Percentiles rank a stretch among this genome's conserved stretches.
Conservation (phyloP, 805 yeast genomes). For the Blastobotrys americana region DNA sequence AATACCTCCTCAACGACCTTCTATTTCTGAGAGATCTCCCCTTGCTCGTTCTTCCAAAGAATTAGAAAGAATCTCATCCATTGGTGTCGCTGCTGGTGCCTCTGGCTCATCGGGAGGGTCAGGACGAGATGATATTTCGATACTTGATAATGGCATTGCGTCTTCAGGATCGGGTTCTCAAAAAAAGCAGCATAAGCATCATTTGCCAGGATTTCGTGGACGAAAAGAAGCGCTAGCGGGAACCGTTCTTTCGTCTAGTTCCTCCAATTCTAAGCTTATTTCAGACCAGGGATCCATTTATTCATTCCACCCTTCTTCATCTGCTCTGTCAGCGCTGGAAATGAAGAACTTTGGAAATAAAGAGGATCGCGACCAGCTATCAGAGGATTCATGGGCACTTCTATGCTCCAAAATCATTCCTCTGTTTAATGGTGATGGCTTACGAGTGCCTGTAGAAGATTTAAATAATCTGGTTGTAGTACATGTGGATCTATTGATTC, state of each 20-base stretch:
- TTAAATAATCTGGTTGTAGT: slow-evolving; percentile 41
- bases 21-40: slow-evolving; percentile 26
- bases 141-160: no score
- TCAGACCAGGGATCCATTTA: slow-evolving; percentile 37
- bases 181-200: slow-evolving; percentile 28
- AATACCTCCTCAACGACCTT: slow-evolving; percentile 22
- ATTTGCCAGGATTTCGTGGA: slow-evolving; percentile 30
- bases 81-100: slow-evolving; percentile 20
- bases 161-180: slow-evolving; percentile 10
- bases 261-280: slow-evolving; percentile 37
- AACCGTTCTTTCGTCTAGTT: slow-evolving; percentile 35
- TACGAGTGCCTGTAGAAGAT: slow-evolving; percentile 52
- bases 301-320: slow-evolving; percentile 34
- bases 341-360: slow-evolving; percentile 21
- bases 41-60: slow-evolving; percentile 30
- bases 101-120: slow-evolving; percentile 7
- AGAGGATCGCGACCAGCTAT: slow-evolving; percentile 31
- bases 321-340: slow-evolving; percentile 29
- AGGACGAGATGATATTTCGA: no score
- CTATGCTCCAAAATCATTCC: slow-evolving; percentile 39
- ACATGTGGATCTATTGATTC: slow-evolving; percentile 35
- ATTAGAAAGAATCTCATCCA: slow-evolving; percentile 32
- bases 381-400: slow-evolving; percentile 46
- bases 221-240: slow-evolving; percentile 34
- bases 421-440: slow-evolving; percentile 41